A percentile compares a stretch with the other conserved stretches of the same genome.
These are phyloP conservation scores for Metarhizium sp. DNA, from an alignment of 2,329 filamentous ascomycete species.

Conservation along the genomic window DNA sequence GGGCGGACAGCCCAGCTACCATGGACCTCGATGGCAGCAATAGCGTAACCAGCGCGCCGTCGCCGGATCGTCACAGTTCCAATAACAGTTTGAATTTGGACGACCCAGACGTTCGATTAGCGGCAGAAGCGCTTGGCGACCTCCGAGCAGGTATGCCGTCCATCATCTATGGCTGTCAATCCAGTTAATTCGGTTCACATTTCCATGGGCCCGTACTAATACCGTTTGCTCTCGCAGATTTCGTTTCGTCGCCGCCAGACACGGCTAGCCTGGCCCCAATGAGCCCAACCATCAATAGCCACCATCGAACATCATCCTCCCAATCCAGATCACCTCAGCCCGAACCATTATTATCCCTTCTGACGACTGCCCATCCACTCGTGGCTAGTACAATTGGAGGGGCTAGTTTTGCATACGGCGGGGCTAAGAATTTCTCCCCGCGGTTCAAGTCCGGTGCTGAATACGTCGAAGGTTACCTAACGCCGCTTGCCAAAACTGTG, in stretches of 20 bases:
- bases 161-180: neutral
- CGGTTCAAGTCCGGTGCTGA: conserved; percentile 83
- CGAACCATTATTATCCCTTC: conserved; percentile 75
- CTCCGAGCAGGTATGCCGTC: conserved; percentile 41
- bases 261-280: conserved; percentile 31
- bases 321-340: conserved; percentile 37
- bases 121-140: conserved; percentile 67
- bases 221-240: conserved; percentile 35
- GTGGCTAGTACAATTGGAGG: conserved; percentile 78
- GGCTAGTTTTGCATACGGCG: conserved; percentile 76
- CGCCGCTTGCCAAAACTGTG: conserved; percentile 78
- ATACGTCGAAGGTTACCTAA: conserved; percentile 81
- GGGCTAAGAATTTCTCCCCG: conserved; percentile 83
- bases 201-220: neutral
- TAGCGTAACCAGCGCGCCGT: conserved; percentile 31
- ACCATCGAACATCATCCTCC: conserved; percentile 2
- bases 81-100: conserved; percentile 47
- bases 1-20: conserved; percentile 33
- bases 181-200: neutral
- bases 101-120: conserved; percentile 58
- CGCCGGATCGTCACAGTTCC: conserved; percentile 32
- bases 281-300: conserved; percentile 16
- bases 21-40: conserved; percentile 38
- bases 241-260: conserved; percentile 53
- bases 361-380: conserved; percentile 81